Conservation (phyloP, 2,329 filamentous ascomycete species). For the Blastomyces percursus region DNA sequence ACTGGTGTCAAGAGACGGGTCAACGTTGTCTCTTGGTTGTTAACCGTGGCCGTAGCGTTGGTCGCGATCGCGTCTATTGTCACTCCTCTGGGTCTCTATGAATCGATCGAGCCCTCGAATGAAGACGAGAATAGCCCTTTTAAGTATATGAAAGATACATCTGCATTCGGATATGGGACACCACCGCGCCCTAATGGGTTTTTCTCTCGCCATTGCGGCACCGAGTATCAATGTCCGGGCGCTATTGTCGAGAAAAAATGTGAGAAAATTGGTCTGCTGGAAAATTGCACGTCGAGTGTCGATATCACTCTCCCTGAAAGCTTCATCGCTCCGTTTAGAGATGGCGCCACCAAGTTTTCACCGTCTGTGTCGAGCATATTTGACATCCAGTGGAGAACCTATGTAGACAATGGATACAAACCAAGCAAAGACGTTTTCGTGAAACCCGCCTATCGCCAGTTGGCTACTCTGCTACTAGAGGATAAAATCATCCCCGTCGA, state of each 20-base stretch:
- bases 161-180: conserved; percentile 32
- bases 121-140: conserved; percentile 21
- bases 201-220: conserved; percentile 25
- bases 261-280: conserved; percentile 2
- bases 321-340: conserved; percentile 28
- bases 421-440: conserved; percentile 24
- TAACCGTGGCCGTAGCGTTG: conserved; percentile 22
- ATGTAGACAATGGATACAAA: conserved; percentile 14
- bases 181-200: conserved; percentile 23
- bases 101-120: conserved; percentile 22
- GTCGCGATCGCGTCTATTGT: conserved; percentile 34
- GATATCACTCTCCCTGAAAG: conserved; percentile 24
- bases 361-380: conserved; percentile 34
- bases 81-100: conserved; percentile 38
- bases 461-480: conserved; percentile 25
- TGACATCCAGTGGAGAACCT: conserved; percentile 32
- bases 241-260: conserved; percentile 9
- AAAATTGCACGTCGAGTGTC: conserved; percentile 18
- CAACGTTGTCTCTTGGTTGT: conserved; percentile 18
- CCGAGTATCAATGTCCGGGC: conserved; percentile 17
- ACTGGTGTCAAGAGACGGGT: conserved; percentile 24
- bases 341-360: conserved; percentile 22
- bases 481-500: conserved; percentile 29
- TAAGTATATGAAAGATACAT: conserved; percentile 28
- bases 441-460: conserved; percentile 22